Base-by-base conservation (phyloP, 495 filamentous ascomycete species). In the Trypethelium eluteriae region DNA sequence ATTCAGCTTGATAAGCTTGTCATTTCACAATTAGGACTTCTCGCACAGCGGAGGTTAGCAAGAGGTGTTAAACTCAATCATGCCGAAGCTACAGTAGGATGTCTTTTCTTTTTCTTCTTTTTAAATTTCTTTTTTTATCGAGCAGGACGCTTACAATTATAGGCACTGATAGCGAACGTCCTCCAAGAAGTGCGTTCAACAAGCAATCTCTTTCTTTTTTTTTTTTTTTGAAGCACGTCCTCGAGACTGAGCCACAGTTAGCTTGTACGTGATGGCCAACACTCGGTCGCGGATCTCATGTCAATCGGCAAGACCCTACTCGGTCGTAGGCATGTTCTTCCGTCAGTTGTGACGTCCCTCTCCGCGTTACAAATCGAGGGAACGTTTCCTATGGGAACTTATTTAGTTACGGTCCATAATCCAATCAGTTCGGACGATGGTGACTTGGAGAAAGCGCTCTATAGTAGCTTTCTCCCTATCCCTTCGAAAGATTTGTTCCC, bases 261-360 rank as follows among this genome's bases (percentile, higher is more conserved):
- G 83, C 87, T 97, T 68, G 93, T 98, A 76, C 94, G 94, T 74
- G 94, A 98, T 93, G 94, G 95, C 75, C 83, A 88, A 65, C 92
- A 96, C 79, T 88, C 82, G 57, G 93, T 98, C 66, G 87, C 93
- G 10, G 91, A 95, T 72, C 89, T 98, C 74, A 97, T 98, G 93
- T 81, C 85, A 62, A 84, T 93, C 69, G 94, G 94, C 71, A 87
- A 89, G 72, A 91, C 87, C 18, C 91, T 98, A 85, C 90, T 98
- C 16, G 94, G 95, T 67, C 90, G 94, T 3, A 89, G 93, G 35
- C 95, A 98, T 75, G 94, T 98, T 68, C 81, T 92, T 16, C 92
- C 95, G 35, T 85, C 87, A 18, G 94, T 98, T 38, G 80, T 85
- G 36, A 79, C 83, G 2, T 88, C 89, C 11, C 84, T 98, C 36